These are phyloP conservation scores for Sporobolomyces roseus DNA, from an alignment of 768 basidiomycete species.

Conservation along the genomic window DNA sequence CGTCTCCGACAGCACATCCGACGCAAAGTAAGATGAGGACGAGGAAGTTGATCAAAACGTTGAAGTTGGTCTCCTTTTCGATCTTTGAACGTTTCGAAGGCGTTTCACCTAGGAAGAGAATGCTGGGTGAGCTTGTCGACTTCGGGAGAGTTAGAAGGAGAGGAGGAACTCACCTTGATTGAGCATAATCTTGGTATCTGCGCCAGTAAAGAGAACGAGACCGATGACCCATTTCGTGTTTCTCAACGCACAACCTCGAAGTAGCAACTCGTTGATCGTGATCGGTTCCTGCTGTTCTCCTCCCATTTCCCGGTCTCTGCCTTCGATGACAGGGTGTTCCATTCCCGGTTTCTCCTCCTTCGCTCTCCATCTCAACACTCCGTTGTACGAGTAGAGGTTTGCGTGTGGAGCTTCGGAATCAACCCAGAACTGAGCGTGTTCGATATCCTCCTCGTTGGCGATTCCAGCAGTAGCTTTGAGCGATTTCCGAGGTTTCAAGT, in stretches of 20 bases:
- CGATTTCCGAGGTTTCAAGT: constrained; percentile 79
- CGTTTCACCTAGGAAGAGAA: constrained; percentile 61
- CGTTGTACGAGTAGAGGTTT: constrained; percentile 87
- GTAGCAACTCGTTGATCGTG: constrained; percentile 84
- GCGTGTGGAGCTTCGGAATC: constrained; percentile 92
- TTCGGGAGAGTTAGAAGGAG: background rate
- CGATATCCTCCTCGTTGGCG: constrained; percentile 80
- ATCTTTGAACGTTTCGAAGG: constrained; percentile 97
- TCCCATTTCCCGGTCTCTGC: constrained; percentile 8
- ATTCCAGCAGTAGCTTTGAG: constrained; percentile 71
- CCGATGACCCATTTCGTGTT: constrained; percentile 95
- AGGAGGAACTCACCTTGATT: constrained; percentile 43
- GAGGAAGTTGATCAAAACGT: constrained; percentile 88
- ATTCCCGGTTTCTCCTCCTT: constrained; percentile 59
- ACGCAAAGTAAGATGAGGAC: constrained; percentile 73
- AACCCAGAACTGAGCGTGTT: constrained; percentile 77
- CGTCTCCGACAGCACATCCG: constrained; percentile 69
- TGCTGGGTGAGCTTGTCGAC: constrained; percentile 53
- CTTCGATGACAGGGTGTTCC: constrained; percentile 40
- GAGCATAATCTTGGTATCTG: constrained; percentile 63
- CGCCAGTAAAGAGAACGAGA: constrained; percentile 86
- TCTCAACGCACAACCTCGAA: constrained; percentile 86
- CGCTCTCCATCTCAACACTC: constrained; percentile 65
- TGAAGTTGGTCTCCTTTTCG: constrained; percentile 97
- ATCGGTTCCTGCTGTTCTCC: constrained; percentile 52